Percentiles rank a stretch among this genome's conserved stretches.
These are phyloP conservation scores for Auriscalpium vulgare DNA, from an alignment of 768 basidiomycete genomes.

Conservation along the genomic window DNA sequence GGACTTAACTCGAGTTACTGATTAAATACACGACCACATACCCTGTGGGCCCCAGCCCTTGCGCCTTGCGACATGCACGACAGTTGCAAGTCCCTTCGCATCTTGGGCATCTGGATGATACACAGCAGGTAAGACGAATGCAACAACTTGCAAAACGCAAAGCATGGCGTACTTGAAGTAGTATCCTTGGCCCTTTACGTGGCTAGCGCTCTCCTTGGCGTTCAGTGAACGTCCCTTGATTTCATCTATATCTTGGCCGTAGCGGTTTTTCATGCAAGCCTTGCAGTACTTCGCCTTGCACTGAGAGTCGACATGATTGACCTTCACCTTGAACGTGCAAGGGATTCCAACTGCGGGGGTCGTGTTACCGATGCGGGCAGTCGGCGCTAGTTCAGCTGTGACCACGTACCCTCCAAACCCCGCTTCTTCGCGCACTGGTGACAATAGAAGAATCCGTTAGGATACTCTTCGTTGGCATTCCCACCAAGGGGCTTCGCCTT, in stretches of 20 bases:
- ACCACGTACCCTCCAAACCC: slow-evolving; percentile 36
- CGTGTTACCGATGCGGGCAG: background rate
- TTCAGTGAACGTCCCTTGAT: slow-evolving; percentile 23
- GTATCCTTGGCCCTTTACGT: slow-evolving; percentile 29
- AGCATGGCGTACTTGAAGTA: slow-evolving; percentile 41
- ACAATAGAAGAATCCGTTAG: slow-evolving; percentile 45
- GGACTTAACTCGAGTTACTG: background rate
- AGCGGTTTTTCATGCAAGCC: slow-evolving; percentile 59
- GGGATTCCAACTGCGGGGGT: slow-evolving; percentile 24
- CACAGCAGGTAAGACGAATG: slow-evolving; percentile 3
- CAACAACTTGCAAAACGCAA: slow-evolving; percentile 2
- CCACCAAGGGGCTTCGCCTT: background rate
- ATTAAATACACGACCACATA: slow-evolving; percentile 23
- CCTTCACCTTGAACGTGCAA: slow-evolving; percentile 28
- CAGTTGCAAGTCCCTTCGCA: slow-evolving; percentile 67
- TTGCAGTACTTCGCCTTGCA: slow-evolving; percentile 59
- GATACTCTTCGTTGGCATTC: slow-evolving; percentile 22
- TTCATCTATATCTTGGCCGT: slow-evolving; percentile 42
- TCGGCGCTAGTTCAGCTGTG: background rate
- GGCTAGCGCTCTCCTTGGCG: slow-evolving; percentile 16
- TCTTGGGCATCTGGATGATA: slow-evolving; percentile 49
- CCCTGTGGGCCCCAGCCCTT: slow-evolving; percentile 56
- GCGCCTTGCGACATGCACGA: slow-evolving; percentile 50
- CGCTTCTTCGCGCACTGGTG: slow-evolving; percentile 68
- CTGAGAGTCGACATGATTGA: slow-evolving; percentile 26